phyloP scores from a whole-genome alignment of 2,329 filamentous ascomycete genomes.

The Epichloe uncinata region DNA sequence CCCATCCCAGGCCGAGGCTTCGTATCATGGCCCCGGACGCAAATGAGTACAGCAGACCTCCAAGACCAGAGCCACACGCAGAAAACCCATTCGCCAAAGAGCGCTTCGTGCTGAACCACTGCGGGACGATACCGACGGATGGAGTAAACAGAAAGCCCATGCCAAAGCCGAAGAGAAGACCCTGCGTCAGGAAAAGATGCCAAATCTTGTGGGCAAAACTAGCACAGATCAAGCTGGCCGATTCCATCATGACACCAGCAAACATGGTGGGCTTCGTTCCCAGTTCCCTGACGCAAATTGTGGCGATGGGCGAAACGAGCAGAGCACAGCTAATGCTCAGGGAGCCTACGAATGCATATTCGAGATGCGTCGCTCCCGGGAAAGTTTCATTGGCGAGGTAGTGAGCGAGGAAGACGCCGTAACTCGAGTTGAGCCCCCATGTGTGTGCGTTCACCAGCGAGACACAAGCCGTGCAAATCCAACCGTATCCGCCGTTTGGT shows the following conservation, averaged over 20 bases:
- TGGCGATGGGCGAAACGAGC: conserved; percentile 55
- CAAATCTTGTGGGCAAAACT: conserved; percentile 56
- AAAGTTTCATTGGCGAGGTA: conserved; percentile 47
- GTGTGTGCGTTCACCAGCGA: conserved; percentile 53
- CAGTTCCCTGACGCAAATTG: conserved; percentile 42
- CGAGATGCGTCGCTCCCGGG: conserved; percentile 46
- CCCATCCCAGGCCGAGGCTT: conserved; percentile 50
- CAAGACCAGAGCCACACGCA: conserved; percentile 58
- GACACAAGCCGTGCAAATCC: conserved; percentile 26
- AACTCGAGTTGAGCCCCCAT: conserved; percentile 53
- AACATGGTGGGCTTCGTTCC: conserved; percentile 53
- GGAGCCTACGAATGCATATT: conserved; percentile 63
- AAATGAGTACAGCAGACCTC: conserved; percentile 58
- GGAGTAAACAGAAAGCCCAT: conserved; percentile 67
- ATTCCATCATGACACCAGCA: conserved; percentile 50
- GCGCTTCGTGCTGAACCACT: conserved; percentile 59
- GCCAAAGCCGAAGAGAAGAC: conserved; percentile 62
- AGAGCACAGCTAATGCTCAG: conserved; percentile 35
- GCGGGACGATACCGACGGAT: conserved; percentile 52
- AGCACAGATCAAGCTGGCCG: conserved; percentile 52
- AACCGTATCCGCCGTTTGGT: conserved; percentile 47
- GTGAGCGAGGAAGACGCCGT: conserved; percentile 41
- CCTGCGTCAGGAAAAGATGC: conserved; percentile 66
- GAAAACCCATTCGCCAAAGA: conserved; percentile 57
- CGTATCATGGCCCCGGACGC: conserved; percentile 55